These are phyloP conservation scores for Cystoisospora suis DNA, from an alignment of 169 alveolate species.

Conservation along the genomic window DNA sequence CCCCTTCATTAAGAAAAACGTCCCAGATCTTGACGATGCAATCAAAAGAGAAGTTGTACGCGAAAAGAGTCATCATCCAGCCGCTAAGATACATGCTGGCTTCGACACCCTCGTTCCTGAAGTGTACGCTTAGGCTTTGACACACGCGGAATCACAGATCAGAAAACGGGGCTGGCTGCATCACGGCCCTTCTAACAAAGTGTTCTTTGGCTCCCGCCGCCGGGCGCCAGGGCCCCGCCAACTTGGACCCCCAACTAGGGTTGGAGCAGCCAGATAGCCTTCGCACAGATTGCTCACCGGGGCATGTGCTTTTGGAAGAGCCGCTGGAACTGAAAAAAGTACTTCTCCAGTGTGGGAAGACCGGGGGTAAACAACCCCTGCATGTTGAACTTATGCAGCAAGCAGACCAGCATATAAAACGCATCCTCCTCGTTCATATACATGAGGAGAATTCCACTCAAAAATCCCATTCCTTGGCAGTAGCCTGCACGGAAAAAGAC, in stretches of 20 bases:
- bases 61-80: constrained; percentile 94
- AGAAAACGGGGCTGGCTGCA: too few relatives aligned
- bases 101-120: constrained; percentile 79
- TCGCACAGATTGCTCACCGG: constrained; percentile 50
- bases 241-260: too few relatives aligned
- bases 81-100: constrained; percentile 92
- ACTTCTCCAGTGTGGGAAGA: constrained; percentile 89
- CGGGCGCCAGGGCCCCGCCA: too few relatives aligned
- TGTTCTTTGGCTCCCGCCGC: too few relatives aligned
- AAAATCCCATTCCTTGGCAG: constrained; percentile 88
- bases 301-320: constrained; percentile 85
- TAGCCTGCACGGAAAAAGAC: constrained; percentile 28
- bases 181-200: too few relatives aligned
- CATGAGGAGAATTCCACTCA: constrained; percentile 88
- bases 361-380: constrained; percentile 83
- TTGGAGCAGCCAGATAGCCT: too few relatives aligned
- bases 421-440: constrained; percentile 93
- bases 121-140: constrained; percentile 66
- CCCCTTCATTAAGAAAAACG: constrained; percentile 86
- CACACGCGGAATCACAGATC: neutral
- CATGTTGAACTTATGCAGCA: constrained; percentile 86
- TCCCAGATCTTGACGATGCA: constrained; percentile 88
- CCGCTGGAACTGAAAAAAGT: constrained; percentile 84
- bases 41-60: constrained; percentile 80
- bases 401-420: constrained; percentile 85